Conservation (phyloP, 1,139 yeast genomes). For the Geotrichum cucujoidarum region DNA sequence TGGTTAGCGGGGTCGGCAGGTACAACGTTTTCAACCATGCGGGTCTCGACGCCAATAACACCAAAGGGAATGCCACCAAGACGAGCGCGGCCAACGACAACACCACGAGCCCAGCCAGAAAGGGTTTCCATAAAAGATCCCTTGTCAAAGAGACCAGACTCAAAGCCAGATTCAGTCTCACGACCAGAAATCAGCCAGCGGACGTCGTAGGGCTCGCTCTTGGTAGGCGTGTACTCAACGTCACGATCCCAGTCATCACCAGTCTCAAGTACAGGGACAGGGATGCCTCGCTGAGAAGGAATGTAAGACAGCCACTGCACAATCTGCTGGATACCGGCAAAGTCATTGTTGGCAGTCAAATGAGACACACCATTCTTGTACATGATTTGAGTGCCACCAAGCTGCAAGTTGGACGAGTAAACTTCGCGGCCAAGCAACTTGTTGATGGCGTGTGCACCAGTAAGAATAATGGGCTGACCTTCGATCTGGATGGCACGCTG, state of each 20-base stretch:
- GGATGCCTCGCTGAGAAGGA: constrained; percentile 85
- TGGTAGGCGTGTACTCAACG: constrained; percentile 71
- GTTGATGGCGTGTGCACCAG: constrained; percentile 99
- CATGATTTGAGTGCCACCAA: constrained; percentile 99
- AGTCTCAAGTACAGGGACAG: constrained; percentile 83
- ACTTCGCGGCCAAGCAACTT: constrained; percentile 95
- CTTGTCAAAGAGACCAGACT: constrained; percentile 84
- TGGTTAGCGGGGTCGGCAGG: constrained; percentile 99
- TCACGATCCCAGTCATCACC: constrained; percentile 89
- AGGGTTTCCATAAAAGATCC: constrained; percentile 95
- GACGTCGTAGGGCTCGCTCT: constrained; percentile 77
- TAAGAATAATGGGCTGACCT: constrained; percentile 95
- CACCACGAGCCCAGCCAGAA: constrained; percentile 98
- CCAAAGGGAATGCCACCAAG: constrained; percentile 98
- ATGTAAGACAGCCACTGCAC: constrained; percentile 95
- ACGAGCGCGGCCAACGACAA: constrained; percentile 97
- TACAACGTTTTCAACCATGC: constrained; percentile 76
- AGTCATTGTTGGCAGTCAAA: constrained; percentile 89
- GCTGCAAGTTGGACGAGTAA: constrained; percentile 90
- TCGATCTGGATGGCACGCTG: constrained; percentile 98
- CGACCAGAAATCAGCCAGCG: constrained; percentile 94
- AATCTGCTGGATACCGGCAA: constrained; percentile 92
- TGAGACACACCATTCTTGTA: constrained; percentile 97
- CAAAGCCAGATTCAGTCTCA: constrained; percentile 63
- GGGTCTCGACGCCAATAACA: constrained; percentile 93